These are phyloP conservation scores for Metschnikowia henanensis DNA, from an alignment of 805 yeast species.

Conservation along the genomic window DNA sequence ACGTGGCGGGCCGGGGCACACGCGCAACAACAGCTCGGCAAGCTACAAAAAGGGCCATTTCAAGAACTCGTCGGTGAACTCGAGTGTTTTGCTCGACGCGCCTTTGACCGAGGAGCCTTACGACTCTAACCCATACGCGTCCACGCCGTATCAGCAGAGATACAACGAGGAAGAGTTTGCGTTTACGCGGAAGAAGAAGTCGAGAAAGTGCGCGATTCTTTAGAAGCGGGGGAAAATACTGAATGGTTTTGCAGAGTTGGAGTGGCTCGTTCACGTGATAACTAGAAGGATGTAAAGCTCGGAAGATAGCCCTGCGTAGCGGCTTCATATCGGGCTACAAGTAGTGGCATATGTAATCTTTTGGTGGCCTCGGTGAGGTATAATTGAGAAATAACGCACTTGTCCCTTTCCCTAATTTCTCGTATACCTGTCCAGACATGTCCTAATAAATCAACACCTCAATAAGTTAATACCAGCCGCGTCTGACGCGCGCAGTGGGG, in stretches of 20 bases:
- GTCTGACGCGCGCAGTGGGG: no score
- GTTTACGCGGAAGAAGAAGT: conserved; percentile 35
- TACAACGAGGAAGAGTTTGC: conserved; percentile 44
- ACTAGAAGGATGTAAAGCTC: no score
- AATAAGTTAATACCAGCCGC: no score
- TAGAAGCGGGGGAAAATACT: not conserved
- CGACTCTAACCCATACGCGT: conserved; percentile 36
- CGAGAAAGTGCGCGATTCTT: conserved; percentile 32
- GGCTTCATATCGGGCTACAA: no score
- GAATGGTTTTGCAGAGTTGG: not conserved
- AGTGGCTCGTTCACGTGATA: no score
- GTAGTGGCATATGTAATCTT: no score
- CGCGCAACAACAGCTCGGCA: conserved; percentile 19
- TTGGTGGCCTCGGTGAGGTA: no score
- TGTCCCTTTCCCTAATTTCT: no score
- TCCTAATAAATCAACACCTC: no score
- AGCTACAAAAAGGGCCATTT: conserved; percentile 34
- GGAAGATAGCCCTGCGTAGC: no score
- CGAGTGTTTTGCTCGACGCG: conserved; percentile 36
- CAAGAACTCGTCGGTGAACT: conserved; percentile 37
- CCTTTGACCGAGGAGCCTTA: conserved; percentile 38
- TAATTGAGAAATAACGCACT: no score
- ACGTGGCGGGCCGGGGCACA: conserved; percentile 25
- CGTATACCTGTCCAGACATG: no score
- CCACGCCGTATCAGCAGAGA: conserved; percentile 16